Evolutionary conservation across 2,329 filamentous ascomycete genomes (phyloP).

Genomic region (Cladophialophora carrionii): DNA sequence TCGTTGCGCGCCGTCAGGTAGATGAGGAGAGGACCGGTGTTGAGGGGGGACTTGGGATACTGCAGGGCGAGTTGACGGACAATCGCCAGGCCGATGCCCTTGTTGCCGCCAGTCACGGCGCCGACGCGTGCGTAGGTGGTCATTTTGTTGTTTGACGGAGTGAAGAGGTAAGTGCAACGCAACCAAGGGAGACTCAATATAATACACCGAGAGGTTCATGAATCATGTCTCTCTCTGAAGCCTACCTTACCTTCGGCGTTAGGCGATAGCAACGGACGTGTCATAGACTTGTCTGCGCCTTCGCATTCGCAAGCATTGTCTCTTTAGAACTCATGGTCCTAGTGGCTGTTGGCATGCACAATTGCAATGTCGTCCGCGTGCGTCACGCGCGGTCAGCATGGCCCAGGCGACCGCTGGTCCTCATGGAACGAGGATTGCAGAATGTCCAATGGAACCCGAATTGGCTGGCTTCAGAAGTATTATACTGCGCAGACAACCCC

Average conservation of each 20-base stretch:
- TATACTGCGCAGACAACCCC: background rate
- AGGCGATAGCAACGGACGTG: slow-evolving; percentile 11
- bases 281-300: slow-evolving; percentile 8
- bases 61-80: slow-evolving; percentile 59
- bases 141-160: slow-evolving; percentile 34
- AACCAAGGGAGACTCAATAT: background rate
- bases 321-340: background rate
- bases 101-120: slow-evolving; percentile 60
- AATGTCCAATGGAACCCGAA: background rate
- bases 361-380: background rate
- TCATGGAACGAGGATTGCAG: background rate
- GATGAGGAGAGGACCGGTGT: slow-evolving; percentile 54
- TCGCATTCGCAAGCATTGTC: background rate
- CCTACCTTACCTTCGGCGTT: slow-evolving; percentile 10
- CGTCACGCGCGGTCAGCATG: background rate
- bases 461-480: background rate
- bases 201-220: background rate
- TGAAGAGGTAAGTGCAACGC: background rate
- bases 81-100: slow-evolving; percentile 53
- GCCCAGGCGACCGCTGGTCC: background rate
- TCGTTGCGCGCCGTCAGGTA: slow-evolving; percentile 59
- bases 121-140: slow-evolving; percentile 47
- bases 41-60: slow-evolving; percentile 55
- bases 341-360: background rate
- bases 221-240: background rate